A percentile compares a stretch with the other conserved stretches of the same genome.
phyloP scores from a whole-genome alignment of 2,329 filamentous ascomycete genomes.

The Apiospora kogelbergensis region DNA sequence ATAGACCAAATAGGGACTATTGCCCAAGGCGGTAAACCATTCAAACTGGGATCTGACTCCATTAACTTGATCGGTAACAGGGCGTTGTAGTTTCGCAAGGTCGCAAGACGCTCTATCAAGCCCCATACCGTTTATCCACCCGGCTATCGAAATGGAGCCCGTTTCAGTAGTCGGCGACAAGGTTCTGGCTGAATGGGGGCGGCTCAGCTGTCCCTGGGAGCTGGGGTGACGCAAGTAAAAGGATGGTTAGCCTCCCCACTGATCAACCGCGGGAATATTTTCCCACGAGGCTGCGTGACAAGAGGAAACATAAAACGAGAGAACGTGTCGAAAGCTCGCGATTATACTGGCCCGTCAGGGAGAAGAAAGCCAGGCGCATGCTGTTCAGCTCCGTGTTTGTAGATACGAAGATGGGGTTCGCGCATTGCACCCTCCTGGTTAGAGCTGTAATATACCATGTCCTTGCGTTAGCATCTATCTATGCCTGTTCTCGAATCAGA shows the following conservation, averaged over 20 bases:
- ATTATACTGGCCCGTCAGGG: not conserved
- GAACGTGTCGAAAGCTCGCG: not conserved
- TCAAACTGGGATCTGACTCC: no score
- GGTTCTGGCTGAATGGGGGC: not conserved
- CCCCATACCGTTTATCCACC: not conserved
- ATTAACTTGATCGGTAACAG: not conserved
- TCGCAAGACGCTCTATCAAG: not conserved
- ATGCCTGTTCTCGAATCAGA: not conserved
- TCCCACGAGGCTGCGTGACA: not conserved
- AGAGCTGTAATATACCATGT: not conserved
- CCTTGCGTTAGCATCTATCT: no score
- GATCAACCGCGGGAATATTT: not conserved
- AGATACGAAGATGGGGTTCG: not conserved
- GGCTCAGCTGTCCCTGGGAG: not conserved
- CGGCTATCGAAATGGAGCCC: not conserved
- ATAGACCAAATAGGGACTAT: no score
- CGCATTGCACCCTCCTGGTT: not conserved
- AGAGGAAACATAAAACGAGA: no score
- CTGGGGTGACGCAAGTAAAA: not conserved
- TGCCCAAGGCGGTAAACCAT: no score
- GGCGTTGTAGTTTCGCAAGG: not conserved
- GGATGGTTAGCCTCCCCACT: not conserved
- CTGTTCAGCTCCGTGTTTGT: not conserved
- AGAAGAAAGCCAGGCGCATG: no score
- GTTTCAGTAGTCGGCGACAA: not conserved